Base-by-base conservation (phyloP, 768 basidiomycete species). In the Agrocybe praecox region DNA sequence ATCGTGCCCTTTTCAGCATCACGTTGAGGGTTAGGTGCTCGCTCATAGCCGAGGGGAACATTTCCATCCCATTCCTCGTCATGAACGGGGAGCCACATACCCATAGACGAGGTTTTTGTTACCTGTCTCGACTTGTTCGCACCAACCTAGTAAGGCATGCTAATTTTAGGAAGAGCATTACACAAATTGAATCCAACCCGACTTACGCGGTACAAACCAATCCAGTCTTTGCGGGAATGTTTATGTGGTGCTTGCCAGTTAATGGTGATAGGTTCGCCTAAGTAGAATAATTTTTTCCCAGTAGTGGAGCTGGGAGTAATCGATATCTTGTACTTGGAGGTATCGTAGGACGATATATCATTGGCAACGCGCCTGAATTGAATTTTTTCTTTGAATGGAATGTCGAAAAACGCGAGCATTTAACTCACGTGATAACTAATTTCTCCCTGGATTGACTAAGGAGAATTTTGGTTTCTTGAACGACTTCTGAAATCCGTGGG, bases 11-110 rank as follows among this genome's bases (percentile, higher is more conserved):
- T 77, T 50, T 82, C 81, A 9, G 77, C 74, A 26, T 83, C 82
- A 11, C 67, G 66, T 11, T 70, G 68, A 14, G 74, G 63, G 40
- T 68, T 64, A n/a, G 71, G 67, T 10, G 76, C 67, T 47, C 76
- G 69, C 22, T 72, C 64, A 17, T 80, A 65, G 9, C 80, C 80
- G 49, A 88, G 65, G 22, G 89, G 90, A 19, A 84, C 74, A 69
- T 96, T 89, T 1, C 94, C 96, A 56, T 96, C 90, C 92, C 94
- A 98, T 69, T 96, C 96, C 60, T 94, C 89, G 55, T 87, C 83
- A 62, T 94, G 88, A 22, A 98, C 89, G 33, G 95, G 95, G 26
- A 90, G 80, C 97, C 97, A 99, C 80, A 90, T 86, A 26, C 96
- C 96, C 65, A 90, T 74, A 1, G 92, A 92, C 5, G 90, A 87